Evolutionary conservation across 148 eudicot species (phyloP), one percentile per base, ranked within the genome.

Genomic region (Camellia lanceoleosa): DNA sequence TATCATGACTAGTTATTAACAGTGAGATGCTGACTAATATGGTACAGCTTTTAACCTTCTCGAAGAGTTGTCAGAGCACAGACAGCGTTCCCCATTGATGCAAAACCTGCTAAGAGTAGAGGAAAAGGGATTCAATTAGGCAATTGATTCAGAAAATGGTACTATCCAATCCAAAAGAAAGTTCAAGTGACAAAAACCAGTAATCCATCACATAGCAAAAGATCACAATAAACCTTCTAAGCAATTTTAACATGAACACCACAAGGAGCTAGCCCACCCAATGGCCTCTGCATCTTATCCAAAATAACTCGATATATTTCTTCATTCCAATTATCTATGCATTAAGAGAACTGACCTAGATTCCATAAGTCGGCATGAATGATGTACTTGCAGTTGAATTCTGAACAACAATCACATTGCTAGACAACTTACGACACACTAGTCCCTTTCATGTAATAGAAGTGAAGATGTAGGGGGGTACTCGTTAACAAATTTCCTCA

Each of bases 101-200:
- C 2, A 76, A 49, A 76, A 42, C 69, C 78, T 76, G 69, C 12
- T 5, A 44, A 61, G 42, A 30, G 42, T 41, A 72, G 56, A 72
- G 61, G 15, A 20, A 46, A 49, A 52, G 3, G 44, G 10, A 23
- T 54, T 51, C 5, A 62, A 62, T 75, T 42, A 75, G 52, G 47
- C 30, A 59, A 18, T 9, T 12, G 23, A 16, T 41, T 59, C 3
- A 44, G 19, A 13, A 42, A 43, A 18, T 42, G 14, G 7, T 58
- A 41, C 30, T 60, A 75, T 4, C 12, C 0, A 9, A 5, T 60
- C 8, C 12, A 60, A 75, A 75, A 7, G 30, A 12, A 59, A 47
- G 43, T 13, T 20, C 5, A 12, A 13, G n/a, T 14, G 44, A 72
- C 44, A 76, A 46, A 44, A 18, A n/a, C 43, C 38, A 63, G 54